Conservation (phyloP, 1,284 basidiomycete genomes). For the Rhizopogon parksii region DNA sequence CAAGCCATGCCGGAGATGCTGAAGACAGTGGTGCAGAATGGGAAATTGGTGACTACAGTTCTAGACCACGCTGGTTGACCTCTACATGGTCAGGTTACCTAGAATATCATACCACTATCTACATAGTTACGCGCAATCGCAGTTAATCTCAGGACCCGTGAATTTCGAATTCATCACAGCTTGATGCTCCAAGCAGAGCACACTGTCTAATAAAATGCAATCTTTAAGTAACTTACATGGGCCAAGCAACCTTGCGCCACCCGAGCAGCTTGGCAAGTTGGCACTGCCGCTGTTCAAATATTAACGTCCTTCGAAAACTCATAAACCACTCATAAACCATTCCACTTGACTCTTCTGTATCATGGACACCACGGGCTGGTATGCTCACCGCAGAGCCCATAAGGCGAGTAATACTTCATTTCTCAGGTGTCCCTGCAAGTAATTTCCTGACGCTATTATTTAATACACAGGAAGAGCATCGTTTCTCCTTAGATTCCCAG, state of each 20-base stretch:
- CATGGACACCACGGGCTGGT: slow-evolving; percentile 71
- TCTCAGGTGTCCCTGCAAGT: neutral
- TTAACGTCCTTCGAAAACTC: neutral
- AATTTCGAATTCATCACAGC: too few relatives aligned
- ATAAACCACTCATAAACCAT: neutral
- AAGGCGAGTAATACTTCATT: slow-evolving; percentile 29
- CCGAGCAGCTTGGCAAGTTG: neutral
- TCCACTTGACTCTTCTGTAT: neutral
- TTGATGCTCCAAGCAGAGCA: neutral
- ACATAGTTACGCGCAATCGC: neutral
- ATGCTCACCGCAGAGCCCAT: slow-evolving; percentile 46
- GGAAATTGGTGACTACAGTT: slow-evolving; percentile 82
- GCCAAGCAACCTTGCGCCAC: too few relatives aligned
- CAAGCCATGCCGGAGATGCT: slow-evolving; percentile 95
- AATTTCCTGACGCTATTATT: slow-evolving; percentile 1
- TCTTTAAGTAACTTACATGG: too few relatives aligned
- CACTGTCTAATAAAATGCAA: neutral
- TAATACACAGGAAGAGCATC: slow-evolving; percentile 36
- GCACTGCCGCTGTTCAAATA: slow-evolving; percentile 1
- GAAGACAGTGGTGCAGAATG: slow-evolving; percentile 74
- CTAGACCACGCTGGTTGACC: slow-evolving; percentile 80
- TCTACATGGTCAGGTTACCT: neutral
- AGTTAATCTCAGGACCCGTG: neutral
- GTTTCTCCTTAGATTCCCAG: slow-evolving; percentile 28
- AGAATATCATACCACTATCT: neutral